phyloP scores from a whole-genome alignment of 2,329 filamentous ascomycete genomes.

The Chalara sp. region DNA sequence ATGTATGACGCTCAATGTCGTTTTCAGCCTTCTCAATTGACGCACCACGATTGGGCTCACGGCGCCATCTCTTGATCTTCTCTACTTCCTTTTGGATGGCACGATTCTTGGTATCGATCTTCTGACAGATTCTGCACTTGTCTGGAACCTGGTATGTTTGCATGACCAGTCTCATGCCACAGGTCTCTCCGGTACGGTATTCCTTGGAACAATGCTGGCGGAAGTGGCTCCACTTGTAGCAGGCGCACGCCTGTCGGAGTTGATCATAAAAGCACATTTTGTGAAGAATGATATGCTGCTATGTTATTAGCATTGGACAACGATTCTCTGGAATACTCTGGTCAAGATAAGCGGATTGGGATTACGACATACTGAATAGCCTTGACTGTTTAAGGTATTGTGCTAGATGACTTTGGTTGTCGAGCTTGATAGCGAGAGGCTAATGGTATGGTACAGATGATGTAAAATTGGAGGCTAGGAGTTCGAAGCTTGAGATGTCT shows the following conservation, averaged over 20 bases:
- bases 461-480: too few species aligned
- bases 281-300: slow-evolving; percentile 12
- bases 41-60: slow-evolving; percentile 52
- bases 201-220: slow-evolving; percentile 89
- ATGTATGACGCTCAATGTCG: slow-evolving; percentile 60
- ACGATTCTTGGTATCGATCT: slow-evolving; percentile 78
- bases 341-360: not conserved
- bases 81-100: slow-evolving; percentile 67
- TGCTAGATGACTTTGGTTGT: not conserved
- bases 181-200: slow-evolving; percentile 93
- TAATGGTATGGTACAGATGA: too few species aligned
- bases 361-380: slow-evolving; percentile 17
- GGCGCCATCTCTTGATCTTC: slow-evolving; percentile 70
- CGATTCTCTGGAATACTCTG: too few species aligned
- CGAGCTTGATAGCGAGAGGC: slow-evolving; percentile 5
- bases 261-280: slow-evolving; percentile 96
- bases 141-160: slow-evolving; percentile 52
- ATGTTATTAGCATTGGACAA: not conserved
- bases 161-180: slow-evolving; percentile 86
- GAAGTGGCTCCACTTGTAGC: slow-evolving; percentile 94
- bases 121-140: slow-evolving; percentile 79
- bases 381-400: too few species aligned
- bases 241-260: slow-evolving; percentile 76
- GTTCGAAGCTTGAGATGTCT: too few species aligned
- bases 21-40: slow-evolving; percentile 65